Evolutionary conservation across 495 filamentous ascomycete species (phyloP).

Genomic region (Filosporella fistucella): DNA sequence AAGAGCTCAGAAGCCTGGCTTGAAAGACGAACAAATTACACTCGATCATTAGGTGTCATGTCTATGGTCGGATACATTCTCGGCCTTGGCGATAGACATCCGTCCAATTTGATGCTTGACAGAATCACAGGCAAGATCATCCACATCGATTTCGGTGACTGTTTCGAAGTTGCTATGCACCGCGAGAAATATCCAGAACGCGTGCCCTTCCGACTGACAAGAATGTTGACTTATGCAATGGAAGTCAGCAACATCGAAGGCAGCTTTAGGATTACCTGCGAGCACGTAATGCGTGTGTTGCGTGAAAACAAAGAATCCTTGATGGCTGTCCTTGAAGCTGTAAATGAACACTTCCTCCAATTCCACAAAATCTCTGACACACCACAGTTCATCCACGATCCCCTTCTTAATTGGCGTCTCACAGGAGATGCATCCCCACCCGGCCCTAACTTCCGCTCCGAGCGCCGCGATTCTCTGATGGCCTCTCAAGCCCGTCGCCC

Average conservation of each 20-base stretch:
- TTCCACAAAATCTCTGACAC: constrained; percentile 1
- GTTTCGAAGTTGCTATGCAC: constrained; percentile 99
- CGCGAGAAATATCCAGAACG: constrained; percentile 98
- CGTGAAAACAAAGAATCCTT: constrained; percentile 95
- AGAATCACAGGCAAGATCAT: constrained; percentile 92
- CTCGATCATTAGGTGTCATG: constrained; percentile 95
- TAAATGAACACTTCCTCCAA: constrained; percentile 44
- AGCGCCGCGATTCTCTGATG: constrained; percentile 52
- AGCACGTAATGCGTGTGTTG: constrained; percentile 96
- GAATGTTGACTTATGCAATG: constrained; percentile 99
- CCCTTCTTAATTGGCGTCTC: constrained; percentile 93
- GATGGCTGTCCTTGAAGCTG: constrained; percentile 96
- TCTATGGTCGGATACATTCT: constrained; percentile 99
- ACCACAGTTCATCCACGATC: constrained; percentile 89
- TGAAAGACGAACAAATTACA: constrained; percentile 95
- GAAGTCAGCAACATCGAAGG: constrained; percentile 99
- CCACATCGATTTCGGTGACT: constrained; percentile 98
- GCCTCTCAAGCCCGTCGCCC: constrained; percentile 43
- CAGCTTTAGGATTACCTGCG: constrained; percentile 93
- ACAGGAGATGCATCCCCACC: constrained; percentile 76
- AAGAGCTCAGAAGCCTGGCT: constrained; percentile 98
- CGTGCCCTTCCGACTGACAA: constrained; percentile 93
- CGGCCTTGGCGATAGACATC: constrained; percentile 92
- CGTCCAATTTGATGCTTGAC: constrained; percentile 95
- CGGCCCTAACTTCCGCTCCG: constrained; percentile 74